Conservation (phyloP, 768 basidiomycete species). For the Glaciozyma martinii region DNA sequence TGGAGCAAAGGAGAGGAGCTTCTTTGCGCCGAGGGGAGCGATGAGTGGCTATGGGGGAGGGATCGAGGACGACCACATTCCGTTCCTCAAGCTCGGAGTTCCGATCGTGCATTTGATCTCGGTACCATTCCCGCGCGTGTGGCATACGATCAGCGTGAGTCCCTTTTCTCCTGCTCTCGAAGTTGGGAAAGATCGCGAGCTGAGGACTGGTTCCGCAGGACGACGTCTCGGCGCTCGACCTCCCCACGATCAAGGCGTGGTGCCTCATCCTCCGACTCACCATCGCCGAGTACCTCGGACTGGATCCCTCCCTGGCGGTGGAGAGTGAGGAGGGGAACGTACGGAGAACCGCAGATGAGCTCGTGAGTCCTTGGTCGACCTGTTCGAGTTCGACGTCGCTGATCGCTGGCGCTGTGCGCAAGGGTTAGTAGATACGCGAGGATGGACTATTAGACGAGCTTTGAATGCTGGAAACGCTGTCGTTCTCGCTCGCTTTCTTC, state of each 20-base stretch:
- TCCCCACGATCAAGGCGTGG: slow-evolving; percentile 81
- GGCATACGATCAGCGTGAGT: slow-evolving; percentile 66
- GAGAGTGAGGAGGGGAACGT: not conserved
- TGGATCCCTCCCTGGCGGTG: slow-evolving; percentile 21
- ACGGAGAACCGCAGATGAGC: not conserved
- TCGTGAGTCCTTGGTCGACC: not conserved
- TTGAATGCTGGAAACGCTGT: too few species aligned
- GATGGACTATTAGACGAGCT: too few species aligned
- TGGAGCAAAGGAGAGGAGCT: slow-evolving; percentile 42
- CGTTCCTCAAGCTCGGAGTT: slow-evolving; percentile 75
- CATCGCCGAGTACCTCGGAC: slow-evolving; percentile 75
- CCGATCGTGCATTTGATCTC: slow-evolving; percentile 83
- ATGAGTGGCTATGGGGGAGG: slow-evolving; percentile 39
- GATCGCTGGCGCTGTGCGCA: not conserved
- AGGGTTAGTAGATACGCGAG: not conserved
- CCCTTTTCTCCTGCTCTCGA: not conserved
- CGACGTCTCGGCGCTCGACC: slow-evolving; percentile 73
- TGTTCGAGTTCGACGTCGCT: too few species aligned
- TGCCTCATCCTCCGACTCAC: slow-evolving; percentile 79
- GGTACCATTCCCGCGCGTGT: slow-evolving; percentile 77
- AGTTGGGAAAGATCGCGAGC: not conserved
- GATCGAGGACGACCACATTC: slow-evolving; percentile 79
- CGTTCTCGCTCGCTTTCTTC: too few species aligned
- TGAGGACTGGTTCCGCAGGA: slow-evolving; percentile 50
- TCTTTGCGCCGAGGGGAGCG: slow-evolving; percentile 52